Evolutionary conservation across 169 alveolate genomes (phyloP), one percentile per base, ranked within the genome.

Genomic region (Eimeria acervulina): DNA sequence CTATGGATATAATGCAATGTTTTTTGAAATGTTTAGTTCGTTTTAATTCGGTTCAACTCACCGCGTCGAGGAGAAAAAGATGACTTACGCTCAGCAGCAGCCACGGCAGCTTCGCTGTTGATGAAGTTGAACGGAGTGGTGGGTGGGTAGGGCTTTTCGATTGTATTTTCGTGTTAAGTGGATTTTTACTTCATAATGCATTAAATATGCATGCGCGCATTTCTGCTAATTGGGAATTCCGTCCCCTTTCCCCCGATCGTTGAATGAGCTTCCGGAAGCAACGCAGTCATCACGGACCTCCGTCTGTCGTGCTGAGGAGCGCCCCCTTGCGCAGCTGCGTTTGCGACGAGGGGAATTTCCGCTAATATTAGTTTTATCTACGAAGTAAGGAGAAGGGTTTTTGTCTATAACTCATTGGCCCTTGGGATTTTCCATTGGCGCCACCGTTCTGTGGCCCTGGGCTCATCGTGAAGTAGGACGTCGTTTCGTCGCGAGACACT

Each of bases 231-330:
- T 15, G 23, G 21, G 17, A 66, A 66, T 4, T 66, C 78, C 42
- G 6, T 66, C 21, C 40, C 1, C 19, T 66, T 66, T 31, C 42
- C 78, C 28, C 42, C 12, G 10, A n/a, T 28, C 8, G 21, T 66
- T 66, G 78, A 66, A 66, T 10, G 44, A 66, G 78, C 78, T 31
- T 66, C 78, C 78, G 33, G 78, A 66, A 66, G 78, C 78, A 66
- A 31, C 78, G 13, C n/a, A 40, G 36, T 40, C n/a, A 42, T 8
- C 78, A 66, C 78, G 38, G 78, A 66, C 78, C 78, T 66, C 78
- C 42, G 42, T 28, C 42, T 28, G 78, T 31, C 78, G 78, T n/a
- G 78, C 40, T 26, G 78, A 19, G 78, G 78, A 28, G 78, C 78
- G 78, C n/a, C 78, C 28, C 42, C 78, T 0, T 66, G 78, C 7